A percentile compares a stretch with the other conserved stretches of the same genome.
Evolutionary conservation across 805 yeast species (phyloP).

Genomic region (Kuraishia molischiana): DNA sequence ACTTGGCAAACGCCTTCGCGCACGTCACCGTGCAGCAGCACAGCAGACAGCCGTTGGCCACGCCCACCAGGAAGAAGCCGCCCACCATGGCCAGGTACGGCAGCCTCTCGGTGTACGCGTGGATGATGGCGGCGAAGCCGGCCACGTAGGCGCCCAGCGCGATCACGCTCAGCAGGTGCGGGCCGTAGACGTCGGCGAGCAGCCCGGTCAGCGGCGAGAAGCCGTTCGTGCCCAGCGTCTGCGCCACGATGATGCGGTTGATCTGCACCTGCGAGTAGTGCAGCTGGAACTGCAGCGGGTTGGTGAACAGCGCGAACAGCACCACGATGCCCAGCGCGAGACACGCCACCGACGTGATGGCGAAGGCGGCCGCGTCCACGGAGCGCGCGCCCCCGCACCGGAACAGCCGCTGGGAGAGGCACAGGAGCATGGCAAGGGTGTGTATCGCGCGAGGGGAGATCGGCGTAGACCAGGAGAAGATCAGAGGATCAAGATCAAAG

Average conservation of each 20-base stretch:
- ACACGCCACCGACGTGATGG: conserved; percentile 10
- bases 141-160: conserved; percentile 55
- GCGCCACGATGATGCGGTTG: conserved; percentile 65
- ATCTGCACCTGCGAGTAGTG: conserved; percentile 53
- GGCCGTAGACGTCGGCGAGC: conserved; percentile 74
- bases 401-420: neutral
- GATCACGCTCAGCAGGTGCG: conserved; percentile 55
- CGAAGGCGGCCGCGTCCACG: neutral
- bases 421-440: too few relatives aligned
- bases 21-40: conserved; percentile 67
- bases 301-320: conserved; percentile 53
- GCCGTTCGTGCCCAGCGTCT: conserved; percentile 74
- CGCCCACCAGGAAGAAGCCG: conserved; percentile 52
- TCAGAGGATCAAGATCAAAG: too few relatives aligned
- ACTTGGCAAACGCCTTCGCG: conserved; percentile 63
- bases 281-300: conserved; percentile 47
- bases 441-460: too few relatives aligned
- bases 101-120: conserved; percentile 21
- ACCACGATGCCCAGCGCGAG: conserved; percentile 20
- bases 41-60: conserved; percentile 60
- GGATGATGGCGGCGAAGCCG: conserved; percentile 45
- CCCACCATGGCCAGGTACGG: conserved; percentile 28
- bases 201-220: conserved; percentile 77
- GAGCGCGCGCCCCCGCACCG: neutral
- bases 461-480: too few relatives aligned